A percentile compares a stretch with the other conserved stretches of the same genome.
Evolutionary conservation across 2,329 filamentous ascomycete genomes (phyloP).

Genomic region (Xylaria sp.): DNA sequence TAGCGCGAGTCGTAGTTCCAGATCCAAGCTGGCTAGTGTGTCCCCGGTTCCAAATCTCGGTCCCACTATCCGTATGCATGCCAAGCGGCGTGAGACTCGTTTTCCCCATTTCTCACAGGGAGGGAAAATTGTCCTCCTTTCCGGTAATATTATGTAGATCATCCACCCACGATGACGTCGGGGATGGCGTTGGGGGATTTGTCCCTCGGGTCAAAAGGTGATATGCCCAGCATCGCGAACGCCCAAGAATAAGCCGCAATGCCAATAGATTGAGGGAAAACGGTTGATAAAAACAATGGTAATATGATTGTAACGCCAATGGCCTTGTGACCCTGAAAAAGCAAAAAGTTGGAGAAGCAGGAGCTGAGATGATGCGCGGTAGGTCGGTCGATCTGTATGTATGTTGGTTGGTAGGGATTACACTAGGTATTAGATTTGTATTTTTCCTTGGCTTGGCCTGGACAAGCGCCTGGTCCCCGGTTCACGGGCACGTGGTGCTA

Average conservation of each 20-base stretch:
- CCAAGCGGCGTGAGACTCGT: conserved; percentile 22
- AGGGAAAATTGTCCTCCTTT: conserved; percentile 1
- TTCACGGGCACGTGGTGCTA: conserved; percentile 34
- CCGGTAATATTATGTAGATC: conserved; percentile 21
- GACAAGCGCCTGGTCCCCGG: conserved; percentile 18
- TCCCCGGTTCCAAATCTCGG: conserved; percentile 22
- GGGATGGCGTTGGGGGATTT: background rate
- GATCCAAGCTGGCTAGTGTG: conserved; percentile 9
- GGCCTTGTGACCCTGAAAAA: conserved; percentile 21
- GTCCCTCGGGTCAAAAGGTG: background rate
- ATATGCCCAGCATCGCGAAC: conserved; percentile 1
- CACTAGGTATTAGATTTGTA: conserved; percentile 12
- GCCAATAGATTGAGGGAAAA: conserved; percentile 6
- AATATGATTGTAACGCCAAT: background rate
- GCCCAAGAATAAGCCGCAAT: conserved; percentile 19
- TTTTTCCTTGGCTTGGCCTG: conserved; percentile 18
- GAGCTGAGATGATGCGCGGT: conserved; percentile 24
- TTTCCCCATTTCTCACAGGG: conserved; percentile 16
- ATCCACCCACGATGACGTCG: conserved; percentile 20
- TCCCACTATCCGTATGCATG: conserved; percentile 21
- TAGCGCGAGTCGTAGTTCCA: conserved; percentile 16
- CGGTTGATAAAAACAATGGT: background rate
- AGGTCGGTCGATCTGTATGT: background rate
- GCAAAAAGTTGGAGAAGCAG: background rate
- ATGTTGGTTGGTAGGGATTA: background rate